Evolutionary conservation across 2,329 filamentous ascomycete species (phyloP).

Genomic region (Colletotrichum sp.): DNA sequence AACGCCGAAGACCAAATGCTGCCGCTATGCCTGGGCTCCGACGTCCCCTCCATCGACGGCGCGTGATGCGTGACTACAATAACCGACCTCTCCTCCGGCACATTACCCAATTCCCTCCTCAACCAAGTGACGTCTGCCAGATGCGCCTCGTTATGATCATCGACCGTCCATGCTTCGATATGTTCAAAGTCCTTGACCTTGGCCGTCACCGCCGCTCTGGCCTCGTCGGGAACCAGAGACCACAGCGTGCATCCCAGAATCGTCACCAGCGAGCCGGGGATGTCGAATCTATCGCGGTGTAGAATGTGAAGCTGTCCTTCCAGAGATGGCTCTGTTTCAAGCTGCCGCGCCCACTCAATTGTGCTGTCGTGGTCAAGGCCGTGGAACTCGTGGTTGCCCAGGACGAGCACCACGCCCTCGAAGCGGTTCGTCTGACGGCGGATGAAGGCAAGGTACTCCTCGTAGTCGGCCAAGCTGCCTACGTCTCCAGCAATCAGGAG

Average conservation of each 20-base stretch:
- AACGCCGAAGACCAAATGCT: conserved; percentile 56
- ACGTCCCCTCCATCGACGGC: conserved; percentile 53
- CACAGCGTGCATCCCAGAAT: conserved; percentile 65
- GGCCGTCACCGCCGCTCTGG: conserved; percentile 40
- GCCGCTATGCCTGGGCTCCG: conserved; percentile 50
- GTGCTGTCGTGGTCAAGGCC: conserved; percentile 42
- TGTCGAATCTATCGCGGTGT: conserved; percentile 44
- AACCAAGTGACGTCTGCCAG: conserved; percentile 57
- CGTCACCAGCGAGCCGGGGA: conserved; percentile 45
- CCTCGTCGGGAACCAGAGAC: conserved; percentile 50
- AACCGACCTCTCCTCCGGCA: conserved; percentile 30
- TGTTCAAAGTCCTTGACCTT: conserved; percentile 59
- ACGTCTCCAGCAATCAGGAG: conserved; percentile 57
- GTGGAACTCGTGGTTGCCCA: conserved; percentile 63
- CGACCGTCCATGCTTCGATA: conserved; percentile 56
- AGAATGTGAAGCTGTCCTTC: conserved; percentile 46
- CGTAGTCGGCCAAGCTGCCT: conserved; percentile 52
- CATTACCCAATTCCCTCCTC: neutral
- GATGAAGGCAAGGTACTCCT: conserved; percentile 49
- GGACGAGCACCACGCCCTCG: conserved; percentile 48
- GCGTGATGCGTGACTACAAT: conserved; percentile 64
- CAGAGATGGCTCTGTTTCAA: conserved; percentile 43
- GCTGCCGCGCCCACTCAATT: conserved; percentile 37
- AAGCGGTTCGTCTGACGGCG: conserved; percentile 43
- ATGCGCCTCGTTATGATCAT: conserved; percentile 54